These are phyloP conservation scores for Paspalum notatum DNA, from an alignment of 176 grass and related monocot species.

Conservation along the genomic window DNA sequence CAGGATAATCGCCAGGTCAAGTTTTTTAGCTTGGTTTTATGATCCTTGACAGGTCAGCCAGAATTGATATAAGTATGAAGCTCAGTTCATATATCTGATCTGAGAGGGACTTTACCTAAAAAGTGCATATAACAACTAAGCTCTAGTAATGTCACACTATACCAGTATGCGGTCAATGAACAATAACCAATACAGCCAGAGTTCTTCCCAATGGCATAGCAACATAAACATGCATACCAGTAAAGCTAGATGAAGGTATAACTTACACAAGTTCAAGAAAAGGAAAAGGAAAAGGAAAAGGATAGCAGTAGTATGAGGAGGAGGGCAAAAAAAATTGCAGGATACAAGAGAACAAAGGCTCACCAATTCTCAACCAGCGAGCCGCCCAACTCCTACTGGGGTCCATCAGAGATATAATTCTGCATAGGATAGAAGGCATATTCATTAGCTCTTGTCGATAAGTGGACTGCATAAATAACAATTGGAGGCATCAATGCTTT, in stretches of 20 bases:
- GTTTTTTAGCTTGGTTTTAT: slow-evolving; percentile 6
- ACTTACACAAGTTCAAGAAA: slow-evolving; percentile 1
- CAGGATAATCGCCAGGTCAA: background rate
- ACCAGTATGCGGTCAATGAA: background rate
- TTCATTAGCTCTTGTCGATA: background rate
- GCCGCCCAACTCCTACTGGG: slow-evolving; percentile 97
- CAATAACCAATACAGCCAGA: background rate
- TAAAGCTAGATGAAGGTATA: background rate
- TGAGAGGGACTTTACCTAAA: background rate
- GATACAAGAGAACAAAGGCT: background rate
- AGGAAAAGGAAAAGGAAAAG: background rate
- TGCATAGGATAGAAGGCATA: slow-evolving; percentile 35
- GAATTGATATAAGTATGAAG: background rate
- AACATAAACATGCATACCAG: background rate
- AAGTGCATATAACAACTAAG: background rate
- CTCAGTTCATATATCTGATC: background rate
- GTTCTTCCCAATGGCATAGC: background rate
- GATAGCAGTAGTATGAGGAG: background rate
- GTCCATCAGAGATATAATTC: slow-evolving; percentile 97
- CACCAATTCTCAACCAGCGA: slow-evolving; percentile 97
- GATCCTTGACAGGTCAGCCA: background rate
- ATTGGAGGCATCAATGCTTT: slow-evolving; percentile 4
- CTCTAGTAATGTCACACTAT: background rate
- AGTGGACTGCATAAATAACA: background rate
- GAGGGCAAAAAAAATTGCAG: background rate